Evolutionary conservation across 441 rosid genomes (phyloP).

Genomic region (Macaranga tanarius): DNA sequence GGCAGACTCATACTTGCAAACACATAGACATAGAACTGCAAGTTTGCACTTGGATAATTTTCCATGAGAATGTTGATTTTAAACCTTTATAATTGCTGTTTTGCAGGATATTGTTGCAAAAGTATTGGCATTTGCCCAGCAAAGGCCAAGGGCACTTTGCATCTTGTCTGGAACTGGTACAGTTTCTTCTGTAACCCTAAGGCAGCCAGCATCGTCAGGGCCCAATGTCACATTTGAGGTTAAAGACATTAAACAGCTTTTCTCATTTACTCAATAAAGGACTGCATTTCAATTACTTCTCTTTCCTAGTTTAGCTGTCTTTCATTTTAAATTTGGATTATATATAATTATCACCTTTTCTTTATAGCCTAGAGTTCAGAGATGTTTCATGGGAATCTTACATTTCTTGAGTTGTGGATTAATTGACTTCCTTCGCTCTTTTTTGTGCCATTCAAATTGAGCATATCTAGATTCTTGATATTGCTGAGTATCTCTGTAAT

Average conservation of each 20-base stretch:
- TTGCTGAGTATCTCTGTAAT: neutral
- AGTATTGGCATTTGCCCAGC: constrained; percentile 74
- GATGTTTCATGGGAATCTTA: neutral
- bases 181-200: constrained; percentile 79
- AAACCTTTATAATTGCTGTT: constrained; percentile 1
- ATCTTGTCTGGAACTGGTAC: constrained; percentile 90
- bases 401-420: neutral
- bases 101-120: constrained; percentile 83
- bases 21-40: neutral
- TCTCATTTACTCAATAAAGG: constrained; percentile 8
- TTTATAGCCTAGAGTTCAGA: neutral
- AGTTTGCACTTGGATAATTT: neutral
- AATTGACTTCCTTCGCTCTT: too few species aligned
- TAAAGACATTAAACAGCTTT: constrained; percentile 27
- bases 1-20: neutral
- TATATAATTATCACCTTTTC: neutral
- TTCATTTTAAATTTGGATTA: neutral
- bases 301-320: neutral
- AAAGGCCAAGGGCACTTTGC: constrained; percentile 89
- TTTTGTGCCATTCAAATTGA: neutral
- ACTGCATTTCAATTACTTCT: neutral
- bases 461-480: neutral
- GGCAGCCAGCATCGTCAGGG: constrained; percentile 67
- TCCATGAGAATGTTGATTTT: constrained; percentile 4
- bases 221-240: constrained; percentile 77